Conservation (phyloP, 1,284 basidiomycete genomes). For the Porogramme epimiltina region DNA sequence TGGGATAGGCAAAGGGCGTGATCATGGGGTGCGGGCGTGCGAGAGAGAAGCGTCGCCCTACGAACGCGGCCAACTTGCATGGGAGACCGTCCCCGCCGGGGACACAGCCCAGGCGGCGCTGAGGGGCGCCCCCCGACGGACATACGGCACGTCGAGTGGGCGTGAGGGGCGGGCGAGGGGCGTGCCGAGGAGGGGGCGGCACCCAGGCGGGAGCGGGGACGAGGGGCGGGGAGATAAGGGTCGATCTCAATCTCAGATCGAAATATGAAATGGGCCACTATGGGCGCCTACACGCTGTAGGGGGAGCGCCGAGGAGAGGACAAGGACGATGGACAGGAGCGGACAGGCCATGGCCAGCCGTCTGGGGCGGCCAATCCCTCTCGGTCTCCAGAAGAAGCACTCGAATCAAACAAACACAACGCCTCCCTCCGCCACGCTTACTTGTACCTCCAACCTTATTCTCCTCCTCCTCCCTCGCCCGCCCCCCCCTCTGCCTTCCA, state of each 20-base stretch:
- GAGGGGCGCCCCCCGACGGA: too few species aligned
- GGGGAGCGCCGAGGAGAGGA: constrained; percentile 12
- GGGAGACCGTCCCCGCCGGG: constrained; percentile 14
- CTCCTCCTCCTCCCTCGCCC: constrained; percentile 2
- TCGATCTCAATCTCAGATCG: constrained; percentile 23
- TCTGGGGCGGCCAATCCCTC: constrained; percentile 19
- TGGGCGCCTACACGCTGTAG: constrained; percentile 13
- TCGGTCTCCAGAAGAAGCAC: constrained; percentile 2
- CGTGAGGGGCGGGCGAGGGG: constrained; percentile 2
- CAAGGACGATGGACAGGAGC: constrained; percentile 3
- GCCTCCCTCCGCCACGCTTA: constrained; percentile 8
- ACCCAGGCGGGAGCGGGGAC: constrained; percentile 9
- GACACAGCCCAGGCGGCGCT: too few species aligned
- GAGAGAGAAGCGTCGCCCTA: constrained; percentile 21
- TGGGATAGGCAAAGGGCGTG: constrained; percentile 20
- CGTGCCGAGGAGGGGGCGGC: neutral
- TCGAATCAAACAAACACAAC: constrained; percentile 8
- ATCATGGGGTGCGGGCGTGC: constrained; percentile 21
- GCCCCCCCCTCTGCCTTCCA: constrained; percentile 1
- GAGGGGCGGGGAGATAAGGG: constrained; percentile 22
- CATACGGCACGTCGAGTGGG: too few species aligned
- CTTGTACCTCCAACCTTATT: constrained; percentile 14
- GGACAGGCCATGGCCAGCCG: constrained; percentile 4
- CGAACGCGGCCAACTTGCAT: constrained; percentile 14
- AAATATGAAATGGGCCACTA: constrained; percentile 19